Evolutionary conservation across 768 basidiomycete genomes (phyloP), one percentile per base, ranked within the genome.

Genomic region (Dacryopinax spathularia): DNA sequence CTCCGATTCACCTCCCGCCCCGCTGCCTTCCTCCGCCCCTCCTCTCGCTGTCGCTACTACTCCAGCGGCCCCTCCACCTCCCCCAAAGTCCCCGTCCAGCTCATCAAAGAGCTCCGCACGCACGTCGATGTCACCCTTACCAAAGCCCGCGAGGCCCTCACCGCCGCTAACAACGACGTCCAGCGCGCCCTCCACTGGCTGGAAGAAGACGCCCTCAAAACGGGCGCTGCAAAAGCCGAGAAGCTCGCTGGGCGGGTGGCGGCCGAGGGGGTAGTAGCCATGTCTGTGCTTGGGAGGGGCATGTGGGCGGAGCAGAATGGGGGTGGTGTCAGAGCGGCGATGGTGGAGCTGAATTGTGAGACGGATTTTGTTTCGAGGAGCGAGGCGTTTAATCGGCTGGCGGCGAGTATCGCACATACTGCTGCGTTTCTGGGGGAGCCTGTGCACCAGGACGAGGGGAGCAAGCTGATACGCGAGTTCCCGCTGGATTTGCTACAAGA

Each of bases 361-460:
- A 96, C 94, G 61, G 94, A 98, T 76, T 98, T 96, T 72, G 94
- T 98, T 31, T 90, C 85, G 25, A 77, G 89, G 67, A 94, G 91
- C 69, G 82, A 86, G 64, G 77, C 91, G 13, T 98, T 98, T 69
- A 79, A 83, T 16, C 79, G 79, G 62, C 81, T 94, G 36, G 87
- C 88, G 13, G 78, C 80, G 37, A 85, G 90, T 68, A 86, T 96
- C 67, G 87, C 91, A 16, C 85, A 89, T 68, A 91, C 89, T 1
- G 84, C 86, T 34, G 91, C 91, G 5, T 88, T 84, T 70, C 77
- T 89, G 41, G 74, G 82, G 0, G 82, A 84, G 62, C 81, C 83
- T 20, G 69, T 68, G 3, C 66, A 5, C 16, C 16, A 20, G 25
- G 34, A n/a, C 56, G 59, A 22, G 36, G 20, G 13, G 43, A 68